phyloP scores from a whole-genome alignment of 1,284 basidiomycete species.

The Apiotrichum veenhuisii region DNA sequence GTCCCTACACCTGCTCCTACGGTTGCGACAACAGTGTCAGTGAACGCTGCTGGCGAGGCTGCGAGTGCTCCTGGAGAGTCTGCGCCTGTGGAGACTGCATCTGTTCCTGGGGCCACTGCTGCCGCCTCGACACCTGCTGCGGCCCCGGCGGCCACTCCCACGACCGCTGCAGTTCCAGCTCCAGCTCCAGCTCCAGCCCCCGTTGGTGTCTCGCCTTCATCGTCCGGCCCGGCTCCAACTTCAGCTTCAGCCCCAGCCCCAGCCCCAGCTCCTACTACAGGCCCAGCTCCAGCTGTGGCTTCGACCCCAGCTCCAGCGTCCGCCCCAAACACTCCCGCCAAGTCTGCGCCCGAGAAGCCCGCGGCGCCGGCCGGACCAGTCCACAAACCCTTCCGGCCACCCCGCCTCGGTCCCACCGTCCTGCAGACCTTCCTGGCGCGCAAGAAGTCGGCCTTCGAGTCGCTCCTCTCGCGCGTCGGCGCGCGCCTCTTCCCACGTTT shows the following conservation, averaged over 20 bases:
- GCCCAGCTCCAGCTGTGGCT: too few relatives aligned
- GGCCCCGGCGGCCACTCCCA: not conserved
- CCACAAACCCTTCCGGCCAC: not conserved
- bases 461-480: constrained; percentile 25
- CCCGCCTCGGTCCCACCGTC: constrained; percentile 6
- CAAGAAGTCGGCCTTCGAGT: constrained; percentile 25
- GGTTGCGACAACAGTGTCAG: too few relatives aligned
- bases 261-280: not conserved
- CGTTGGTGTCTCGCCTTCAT: too few relatives aligned
- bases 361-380: not conserved
- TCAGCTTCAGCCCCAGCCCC: not conserved
- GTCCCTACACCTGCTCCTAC: not conserved
- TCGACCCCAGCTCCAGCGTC: too few relatives aligned
- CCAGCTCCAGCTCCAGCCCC: too few relatives aligned
- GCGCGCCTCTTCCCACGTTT: constrained; percentile 27
- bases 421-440: constrained; percentile 21
- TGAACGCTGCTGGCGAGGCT: not conserved
- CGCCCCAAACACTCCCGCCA: too few relatives aligned
- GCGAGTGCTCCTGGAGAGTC: too few relatives aligned
- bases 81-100: too few relatives aligned
- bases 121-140: not conserved
- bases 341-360: too few relatives aligned
- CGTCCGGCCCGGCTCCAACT: too few relatives aligned
- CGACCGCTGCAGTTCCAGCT: too few relatives aligned
- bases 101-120: too few relatives aligned